phyloP scores from a whole-genome alignment of 2,329 filamentous ascomycete genomes.

The Fusarium penzigii region DNA sequence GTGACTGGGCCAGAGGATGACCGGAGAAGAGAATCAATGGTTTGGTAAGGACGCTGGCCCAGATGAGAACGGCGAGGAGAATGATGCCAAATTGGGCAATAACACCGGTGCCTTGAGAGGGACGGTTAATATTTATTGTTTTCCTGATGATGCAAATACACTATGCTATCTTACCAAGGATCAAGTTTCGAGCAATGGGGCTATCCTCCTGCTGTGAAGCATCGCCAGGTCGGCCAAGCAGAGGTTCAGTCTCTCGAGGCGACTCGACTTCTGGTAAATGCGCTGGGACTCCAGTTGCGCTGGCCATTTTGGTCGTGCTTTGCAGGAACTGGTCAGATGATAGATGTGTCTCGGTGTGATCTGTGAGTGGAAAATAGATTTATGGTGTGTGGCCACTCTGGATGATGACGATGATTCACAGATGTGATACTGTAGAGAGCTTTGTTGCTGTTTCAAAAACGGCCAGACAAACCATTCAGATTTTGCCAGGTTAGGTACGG shows the following conservation, averaged over 20 bases:
- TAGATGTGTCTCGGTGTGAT: background rate
- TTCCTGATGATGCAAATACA: background rate
- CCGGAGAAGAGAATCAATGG: slow-evolving; percentile 79
- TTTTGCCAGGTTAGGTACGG: background rate
- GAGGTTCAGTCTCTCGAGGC: slow-evolving; percentile 42
- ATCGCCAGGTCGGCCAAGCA: slow-evolving; percentile 64
- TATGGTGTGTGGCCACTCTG: background rate
- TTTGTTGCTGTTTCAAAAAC: background rate
- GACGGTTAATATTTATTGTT: slow-evolving; percentile 5
- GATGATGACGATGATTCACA: background rate
- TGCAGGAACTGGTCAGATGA: background rate
- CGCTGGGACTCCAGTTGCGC: slow-evolving; percentile 66
- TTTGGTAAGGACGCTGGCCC: slow-evolving; percentile 72
- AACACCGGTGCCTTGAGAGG: slow-evolving; percentile 70
- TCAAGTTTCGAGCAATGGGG: slow-evolving; percentile 68
- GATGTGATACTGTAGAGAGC: background rate
- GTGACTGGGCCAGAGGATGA: slow-evolving; percentile 72
- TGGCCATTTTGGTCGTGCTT: slow-evolving; percentile 56
- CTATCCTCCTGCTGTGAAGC: slow-evolving; percentile 67
- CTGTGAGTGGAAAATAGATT: background rate
- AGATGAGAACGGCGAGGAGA: slow-evolving; percentile 75
- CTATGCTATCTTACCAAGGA: slow-evolving; percentile 60
- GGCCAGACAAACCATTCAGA: background rate
- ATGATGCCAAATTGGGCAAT: slow-evolving; percentile 78
- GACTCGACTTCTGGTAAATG: slow-evolving; percentile 33